phyloP scores from a whole-genome alignment of 2,329 filamentous ascomycete genomes.

The Calonectria hongkongensis region DNA sequence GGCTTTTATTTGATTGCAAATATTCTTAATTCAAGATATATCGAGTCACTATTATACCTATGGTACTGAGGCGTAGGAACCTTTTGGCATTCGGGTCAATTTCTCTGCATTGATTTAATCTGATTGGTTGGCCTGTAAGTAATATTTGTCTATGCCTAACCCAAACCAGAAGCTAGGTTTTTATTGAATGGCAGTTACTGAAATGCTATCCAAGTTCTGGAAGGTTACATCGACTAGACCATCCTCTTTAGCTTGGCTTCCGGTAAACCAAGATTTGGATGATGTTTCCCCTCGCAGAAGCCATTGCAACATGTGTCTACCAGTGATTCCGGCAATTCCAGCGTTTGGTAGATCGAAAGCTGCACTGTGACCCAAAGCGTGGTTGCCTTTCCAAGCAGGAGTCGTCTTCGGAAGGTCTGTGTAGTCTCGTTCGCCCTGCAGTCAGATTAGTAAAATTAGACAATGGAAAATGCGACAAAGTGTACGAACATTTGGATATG shows the following conservation, averaged over 20 bases:
- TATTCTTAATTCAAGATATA: not conserved
- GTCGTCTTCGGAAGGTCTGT: not conserved
- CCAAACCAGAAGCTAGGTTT: too few relatives aligned
- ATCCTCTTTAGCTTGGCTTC: not conserved
- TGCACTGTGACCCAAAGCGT: not conserved
- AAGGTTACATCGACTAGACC: slow-evolving; percentile 6
- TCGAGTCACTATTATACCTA: not conserved
- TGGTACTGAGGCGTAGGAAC: too few relatives aligned
- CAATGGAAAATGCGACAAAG: not conserved
- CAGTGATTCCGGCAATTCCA: slow-evolving; percentile 2
- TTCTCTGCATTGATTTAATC: not conserved
- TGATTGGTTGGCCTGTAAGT: not conserved
- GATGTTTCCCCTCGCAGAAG: slow-evolving; percentile 4
- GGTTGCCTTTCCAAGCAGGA: slow-evolving; percentile 8
- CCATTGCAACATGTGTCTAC: slow-evolving; percentile 4
- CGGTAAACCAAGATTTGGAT: slow-evolving; percentile 2
- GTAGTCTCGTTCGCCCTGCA: slow-evolving; percentile 4
- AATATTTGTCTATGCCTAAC: too few relatives aligned
- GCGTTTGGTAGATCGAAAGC: slow-evolving; percentile 3
- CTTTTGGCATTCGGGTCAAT: not conserved
- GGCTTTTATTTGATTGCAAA: not conserved
- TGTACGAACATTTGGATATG: slow-evolving; percentile 11
- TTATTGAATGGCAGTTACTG: not conserved
- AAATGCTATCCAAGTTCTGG: slow-evolving; percentile 9
- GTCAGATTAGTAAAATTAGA: not conserved